Base-by-base conservation (phyloP, 2,329 filamentous ascomycete genomes). In the Emmonsiellopsis sp. region DNA sequence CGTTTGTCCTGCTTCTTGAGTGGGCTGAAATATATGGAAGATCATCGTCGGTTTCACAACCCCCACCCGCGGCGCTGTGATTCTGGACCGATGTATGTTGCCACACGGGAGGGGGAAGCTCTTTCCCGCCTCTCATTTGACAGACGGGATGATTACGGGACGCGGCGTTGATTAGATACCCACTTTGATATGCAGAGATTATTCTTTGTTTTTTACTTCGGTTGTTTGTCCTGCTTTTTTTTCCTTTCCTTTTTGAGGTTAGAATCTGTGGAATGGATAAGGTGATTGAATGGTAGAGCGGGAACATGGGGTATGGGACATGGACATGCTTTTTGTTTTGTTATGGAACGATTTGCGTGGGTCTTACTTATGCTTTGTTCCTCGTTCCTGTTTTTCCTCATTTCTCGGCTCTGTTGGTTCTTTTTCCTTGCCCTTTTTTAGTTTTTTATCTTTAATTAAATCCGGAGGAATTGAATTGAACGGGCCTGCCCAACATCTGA, bases 131-230 rank as follows among this genome's bases (percentile, higher is more conserved):
- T 61, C 17, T n/a, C 17, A 42, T 33, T 62, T 33, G 21, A 49
- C 14, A 39, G 58, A 65, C 58, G 61, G 66, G 66, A 67, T 65
- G 62, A 70, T 63, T 66, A 68, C 56, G 68, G 69, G 66, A 68
- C 64, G 65, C 68, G 68, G 68, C 67, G 66, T 71, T 70, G 65
- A 63, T 52, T 67, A 71, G 67, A 71, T 71, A 71, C 69, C 69
- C 68, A 34, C 46, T 67, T 27, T 59, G 63, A 62, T 58, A 17
- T 27, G 34, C 51, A 42, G 57, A 63, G 62, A 52, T 57, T 62
- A 59, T 59, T 58, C 58, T 58, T 57, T 61, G 58, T 48, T 60
- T 51, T 52, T 59, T 57, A 44, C 53, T 53, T 51, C 39, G 32
- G 42, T 21, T 43, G 46, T 57, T 43, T 31, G 6, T 42, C 43